Base-by-base conservation (phyloP, 345 rosid genomes). In the Aurinia saxatilis region DNA sequence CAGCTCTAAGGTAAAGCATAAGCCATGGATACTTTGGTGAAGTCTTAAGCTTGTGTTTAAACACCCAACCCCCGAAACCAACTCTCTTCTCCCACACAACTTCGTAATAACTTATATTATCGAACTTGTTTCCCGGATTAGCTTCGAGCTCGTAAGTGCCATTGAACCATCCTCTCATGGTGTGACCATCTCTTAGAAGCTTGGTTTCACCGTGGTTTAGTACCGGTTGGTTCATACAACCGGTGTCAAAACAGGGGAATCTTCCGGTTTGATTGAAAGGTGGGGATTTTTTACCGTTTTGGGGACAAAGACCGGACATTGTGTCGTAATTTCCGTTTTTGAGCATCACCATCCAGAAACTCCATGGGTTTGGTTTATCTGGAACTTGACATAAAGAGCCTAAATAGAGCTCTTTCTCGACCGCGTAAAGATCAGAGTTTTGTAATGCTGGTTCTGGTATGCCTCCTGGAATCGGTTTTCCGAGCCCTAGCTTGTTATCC, bases 1-100 rank as follows among this genome's bases (percentile, higher is more conserved):
- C 97, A 23, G 97, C 93, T 67, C 97, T 76, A 11, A 90, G 87
- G 71, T 90, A 90, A 12, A 90, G 82, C 97, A 90, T 90, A 74
- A 86, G 40, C 97, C 97, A 90, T 73, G 91, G 90, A 73, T 90
- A 86, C 65, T 81, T 84, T 10, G 50, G 50, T 42, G 95, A 80
- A 38, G 95, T 86, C 75, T 79, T 80, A 59, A 90, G 82, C 69
- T 73, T 81, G 66, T 81, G 85, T 48, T 70, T 84, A 62, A 89
- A 89, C 14, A 66, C 73, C 96, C 96, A 89, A 50, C 87, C 68
- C 7, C 91, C 95, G 35, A 58, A 68, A 34, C 88, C 90, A 12
- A 84, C 37, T 71, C 71, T 75, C 80, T 89, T 86, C 77, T 79
- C 84, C 95, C 96, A 89, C 65, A 74, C 65, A 11, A 90, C 88